Base-by-base conservation (phyloP, 192 early-diverging fungal species). In the Dispira parvispora region DNA sequence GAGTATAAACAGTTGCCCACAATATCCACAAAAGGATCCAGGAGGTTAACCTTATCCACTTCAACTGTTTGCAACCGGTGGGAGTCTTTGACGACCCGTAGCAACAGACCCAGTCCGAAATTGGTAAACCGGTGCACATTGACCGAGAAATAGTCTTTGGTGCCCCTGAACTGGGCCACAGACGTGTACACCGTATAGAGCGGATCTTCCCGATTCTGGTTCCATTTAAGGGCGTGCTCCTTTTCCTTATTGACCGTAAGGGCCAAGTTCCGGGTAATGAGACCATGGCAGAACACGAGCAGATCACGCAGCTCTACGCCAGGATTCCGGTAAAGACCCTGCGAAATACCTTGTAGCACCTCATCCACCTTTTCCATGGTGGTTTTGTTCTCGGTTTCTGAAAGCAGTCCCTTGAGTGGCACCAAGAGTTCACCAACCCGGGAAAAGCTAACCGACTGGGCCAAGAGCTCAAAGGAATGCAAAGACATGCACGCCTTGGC, bases 51-150 rank as follows among this genome's bases (percentile, higher is more conserved):
- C 52, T 90, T 78, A 54, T 86, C 77, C 0, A 69, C 47, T 25
- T 68, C 63, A 26, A 78, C 77, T 0, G 71, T 69, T 13, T 75
- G 75, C 62, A 84, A 75, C 54, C 81, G 79, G 60, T 76, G 76
- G 67, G 78, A 75, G 52, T 70, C 76, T 46, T 75, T 71, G 42
- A 99, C 67, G 0, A 82, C 80, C 0, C 80, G 73, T 27, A 89
- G 74, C 58, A 99, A 76, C 12, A 98, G 73, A n/a, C 79, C 78
- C 21, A 99, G 68, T 0, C 95, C 95, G 80, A 99, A 98, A 56
- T 88, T 80, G 49, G 96, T 86, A 73, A 99, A 97, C 10, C 87
- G 73, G 64, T 94, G 84, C 8, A 88, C 88, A 61, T 99, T 97
- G 8, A 81, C 80, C 32, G 83, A 78, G 68, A 88, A 88, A 61